A percentile compares a stretch with the other conserved stretches of the same genome.
phyloP scores from a whole-genome alignment of 257 asterid species.

The Gardenia jasminoides region DNA sequence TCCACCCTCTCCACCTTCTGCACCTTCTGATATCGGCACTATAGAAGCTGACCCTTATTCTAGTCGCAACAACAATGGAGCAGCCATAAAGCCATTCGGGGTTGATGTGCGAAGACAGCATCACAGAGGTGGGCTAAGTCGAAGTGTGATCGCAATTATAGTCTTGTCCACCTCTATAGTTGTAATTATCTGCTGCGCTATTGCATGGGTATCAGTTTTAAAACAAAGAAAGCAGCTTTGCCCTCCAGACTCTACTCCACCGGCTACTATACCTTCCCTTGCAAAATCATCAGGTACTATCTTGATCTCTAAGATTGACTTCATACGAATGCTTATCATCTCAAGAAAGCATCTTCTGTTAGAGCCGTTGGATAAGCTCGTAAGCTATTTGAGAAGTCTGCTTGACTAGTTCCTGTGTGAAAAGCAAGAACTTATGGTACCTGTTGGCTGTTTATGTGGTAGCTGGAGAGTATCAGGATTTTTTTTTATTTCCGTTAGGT shows the following conservation, averaged over 20 bases:
- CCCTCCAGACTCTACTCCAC: conserved; percentile 49
- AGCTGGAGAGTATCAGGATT: neutral
- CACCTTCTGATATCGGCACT: conserved; percentile 57
- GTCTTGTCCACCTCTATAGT: conserved; percentile 59
- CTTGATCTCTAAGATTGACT: neutral
- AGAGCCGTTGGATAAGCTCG: neutral
- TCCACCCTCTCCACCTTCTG: conserved; percentile 88
- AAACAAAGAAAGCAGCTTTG: conserved; percentile 34
- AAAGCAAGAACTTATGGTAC: neutral
- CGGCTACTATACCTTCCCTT: conserved; percentile 48
- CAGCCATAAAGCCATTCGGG: conserved; percentile 71
- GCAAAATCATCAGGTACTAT: conserved; percentile 78
- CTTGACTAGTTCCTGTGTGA: neutral
- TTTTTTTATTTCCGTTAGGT: neutral
- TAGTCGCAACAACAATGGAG: conserved; percentile 51
- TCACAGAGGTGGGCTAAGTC: conserved; percentile 50
- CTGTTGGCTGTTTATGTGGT: neutral
- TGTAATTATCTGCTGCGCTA: conserved; percentile 48
- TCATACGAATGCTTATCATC: neutral
- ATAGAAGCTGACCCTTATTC: conserved; percentile 65
- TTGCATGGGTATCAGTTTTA: conserved; percentile 63
- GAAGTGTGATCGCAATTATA: conserved; percentile 58
- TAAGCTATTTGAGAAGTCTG: neutral
- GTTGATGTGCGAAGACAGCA: conserved; percentile 64
- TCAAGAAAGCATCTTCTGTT: neutral